Base-by-base conservation (phyloP, 2,329 filamentous ascomycete species). In the Salinomyces thailandicus region DNA sequence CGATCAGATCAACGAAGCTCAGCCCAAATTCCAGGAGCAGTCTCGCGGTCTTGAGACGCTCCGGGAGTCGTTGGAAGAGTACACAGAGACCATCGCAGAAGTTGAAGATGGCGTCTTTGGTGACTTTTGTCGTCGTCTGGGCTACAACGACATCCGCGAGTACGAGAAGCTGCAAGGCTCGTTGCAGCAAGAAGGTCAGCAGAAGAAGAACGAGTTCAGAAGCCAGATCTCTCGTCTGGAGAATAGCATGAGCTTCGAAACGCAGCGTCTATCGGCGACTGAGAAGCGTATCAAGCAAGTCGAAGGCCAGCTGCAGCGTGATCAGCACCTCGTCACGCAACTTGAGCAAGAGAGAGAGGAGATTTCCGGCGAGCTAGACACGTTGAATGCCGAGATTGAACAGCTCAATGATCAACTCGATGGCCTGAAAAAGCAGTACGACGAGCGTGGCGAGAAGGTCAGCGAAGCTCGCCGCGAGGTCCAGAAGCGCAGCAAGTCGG, bases 101-200 rank as follows among this genome's bases (percentile, higher is more conserved):
- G 83, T 94, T 13, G 86, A 95, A 56, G 91, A 98, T 56, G 74
- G 86, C 49, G 72, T 98, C 18, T 98, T 95, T 59, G 71, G 71
- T 15, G 70, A 71, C 27, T 98, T 98, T 64, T 98, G 91, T 64
- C 74, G 77, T 50, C 77, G 83, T 37, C 75, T 95, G 14, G 85
- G 87, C 1, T 96, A 94, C 58, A 71, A 75, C 39, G 81, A 93
- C 52, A 93, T 98, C 46, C 83, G 89, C 40, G 83, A 85, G 39
- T 98, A 96, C 53, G 86, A 96, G 57, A 81, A 81, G 17, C 87
- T 93, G 48, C 91, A 96, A 62, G 89, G 91, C 33, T 86, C 82
- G 28, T 67, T 93, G 33, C 87, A 96, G 60, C 85, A 94, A 58
- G 85, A 96, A 57, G 83, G 84, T 30, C 79, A 80, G 1, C 79